A percentile compares a stretch with the other conserved stretches of the same genome.
Conservation (phyloP, 106 monocot species). For the Amphibolis antarctica region DNA sequence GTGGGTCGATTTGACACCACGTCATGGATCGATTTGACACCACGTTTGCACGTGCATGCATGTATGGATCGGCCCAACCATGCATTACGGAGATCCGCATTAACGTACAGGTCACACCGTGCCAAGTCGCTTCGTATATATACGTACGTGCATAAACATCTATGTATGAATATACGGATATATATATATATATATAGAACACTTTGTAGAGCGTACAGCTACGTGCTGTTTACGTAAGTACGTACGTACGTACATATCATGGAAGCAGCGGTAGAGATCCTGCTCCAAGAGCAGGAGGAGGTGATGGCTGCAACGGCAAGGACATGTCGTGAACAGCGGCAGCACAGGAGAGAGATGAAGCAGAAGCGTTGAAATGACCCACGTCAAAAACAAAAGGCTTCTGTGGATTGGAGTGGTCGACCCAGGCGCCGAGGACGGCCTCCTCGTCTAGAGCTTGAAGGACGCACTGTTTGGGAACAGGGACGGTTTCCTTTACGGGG, state of each 20-base stretch:
- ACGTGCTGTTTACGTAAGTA: neutral
- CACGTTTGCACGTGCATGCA: neutral
- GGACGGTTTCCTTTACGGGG: neutral
- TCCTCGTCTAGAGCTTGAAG: conserved; percentile 2
- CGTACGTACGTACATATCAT: neutral
- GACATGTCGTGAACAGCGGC: conserved; percentile 12
- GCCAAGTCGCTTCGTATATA: neutral
- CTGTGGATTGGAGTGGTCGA: conserved; percentile 22
- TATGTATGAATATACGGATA: neutral
- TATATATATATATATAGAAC: no score
- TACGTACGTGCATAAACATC: neutral
- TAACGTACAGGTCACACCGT: neutral
- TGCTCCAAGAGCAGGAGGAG: neutral
- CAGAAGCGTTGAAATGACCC: conserved; percentile 2
- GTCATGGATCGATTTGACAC: neutral
- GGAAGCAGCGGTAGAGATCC: neutral
- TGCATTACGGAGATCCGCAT: neutral
- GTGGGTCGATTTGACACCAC: neutral
- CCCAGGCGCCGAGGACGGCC: conserved; percentile 16
- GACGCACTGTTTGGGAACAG: conserved; percentile 11
- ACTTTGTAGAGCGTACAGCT: neutral
- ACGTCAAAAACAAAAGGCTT: conserved; percentile 8
- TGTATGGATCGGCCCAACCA: neutral
- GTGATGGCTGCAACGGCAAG: neutral
- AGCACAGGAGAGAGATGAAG: neutral